phyloP scores from a whole-genome alignment of 179 eudicot species.

The Amaranthus tricolor region DNA sequence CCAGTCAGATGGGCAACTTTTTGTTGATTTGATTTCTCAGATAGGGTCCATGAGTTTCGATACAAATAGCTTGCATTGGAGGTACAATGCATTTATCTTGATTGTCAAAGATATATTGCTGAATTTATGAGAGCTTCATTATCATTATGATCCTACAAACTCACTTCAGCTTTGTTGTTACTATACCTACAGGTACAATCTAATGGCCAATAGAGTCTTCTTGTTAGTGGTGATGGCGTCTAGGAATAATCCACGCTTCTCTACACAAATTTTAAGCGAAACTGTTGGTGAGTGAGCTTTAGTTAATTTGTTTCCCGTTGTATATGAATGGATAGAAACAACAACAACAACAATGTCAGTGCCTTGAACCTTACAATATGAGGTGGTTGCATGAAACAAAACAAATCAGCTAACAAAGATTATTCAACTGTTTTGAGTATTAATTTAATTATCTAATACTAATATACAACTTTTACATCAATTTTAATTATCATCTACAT shows the following conservation, averaged over 20 bases:
- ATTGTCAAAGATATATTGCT: constrained; percentile 9
- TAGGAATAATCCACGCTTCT: constrained; percentile 61
- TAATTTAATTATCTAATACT: too few relatives aligned
- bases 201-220: constrained; percentile 97
- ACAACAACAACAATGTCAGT: too few relatives aligned
- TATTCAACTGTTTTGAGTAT: too few relatives aligned
- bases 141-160: constrained; percentile 9
- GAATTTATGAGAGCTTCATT: constrained; percentile 4
- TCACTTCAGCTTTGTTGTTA: constrained; percentile 7
- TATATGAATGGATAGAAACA: not conserved
- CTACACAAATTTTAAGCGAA: constrained; percentile 64
- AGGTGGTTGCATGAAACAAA: too few relatives aligned
- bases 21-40: constrained; percentile 77
- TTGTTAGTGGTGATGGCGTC: constrained; percentile 87
- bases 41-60: constrained; percentile 83
- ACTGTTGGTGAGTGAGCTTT: constrained; percentile 67
- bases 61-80: constrained; percentile 85
- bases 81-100: constrained; percentile 42
- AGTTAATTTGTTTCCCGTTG: not conserved
- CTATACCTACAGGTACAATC: constrained; percentile 70
- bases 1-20: constrained; percentile 57
- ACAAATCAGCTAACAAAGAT: too few relatives aligned
- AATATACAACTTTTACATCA: too few relatives aligned
- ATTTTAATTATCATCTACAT: too few relatives aligned
- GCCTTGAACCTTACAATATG: too few relatives aligned